Conservation (phyloP, 176 grass and related monocot species). For the Aegilops bicornis region DNA sequence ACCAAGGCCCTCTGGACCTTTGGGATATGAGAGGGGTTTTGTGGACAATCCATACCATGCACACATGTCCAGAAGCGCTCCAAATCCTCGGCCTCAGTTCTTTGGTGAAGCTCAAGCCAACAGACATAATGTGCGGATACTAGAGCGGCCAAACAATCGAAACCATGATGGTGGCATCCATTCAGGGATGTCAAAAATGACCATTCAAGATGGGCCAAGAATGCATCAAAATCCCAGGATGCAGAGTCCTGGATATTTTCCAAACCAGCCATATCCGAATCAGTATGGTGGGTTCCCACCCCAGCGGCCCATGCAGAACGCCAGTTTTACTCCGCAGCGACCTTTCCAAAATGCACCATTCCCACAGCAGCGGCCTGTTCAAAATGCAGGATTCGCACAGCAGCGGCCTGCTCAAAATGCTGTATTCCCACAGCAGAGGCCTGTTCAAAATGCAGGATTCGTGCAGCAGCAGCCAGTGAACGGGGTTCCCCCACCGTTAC, state of each 20-base stretch:
- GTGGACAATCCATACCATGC: slow-evolving; percentile 27
- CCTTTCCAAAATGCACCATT: background rate
- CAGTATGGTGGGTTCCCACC: slow-evolving; percentile 38
- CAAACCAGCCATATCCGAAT: slow-evolving; percentile 40
- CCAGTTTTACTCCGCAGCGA: slow-evolving; percentile 17
- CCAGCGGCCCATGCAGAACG: slow-evolving; percentile 36
- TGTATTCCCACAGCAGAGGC: background rate
- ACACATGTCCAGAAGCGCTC: slow-evolving; percentile 48
- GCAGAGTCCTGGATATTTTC: slow-evolving; percentile 33
- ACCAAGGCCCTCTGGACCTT: slow-evolving; percentile 60
- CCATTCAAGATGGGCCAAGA: slow-evolving; percentile 54
- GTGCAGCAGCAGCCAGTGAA: slow-evolving; percentile 40
- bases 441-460: slow-evolving; percentile 5
- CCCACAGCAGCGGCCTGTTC: slow-evolving; percentile 21
- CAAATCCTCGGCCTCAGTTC: slow-evolving; percentile 61
- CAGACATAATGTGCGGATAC: slow-evolving; percentile 52
- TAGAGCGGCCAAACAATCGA: slow-evolving; percentile 45
- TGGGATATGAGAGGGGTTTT: slow-evolving; percentile 74
- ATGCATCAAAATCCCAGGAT: slow-evolving; percentile 41
- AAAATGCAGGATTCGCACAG: slow-evolving; percentile 28
- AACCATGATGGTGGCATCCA: slow-evolving; percentile 35
- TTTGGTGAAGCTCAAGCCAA: slow-evolving; percentile 45
- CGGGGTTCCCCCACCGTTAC: slow-evolving; percentile 62
- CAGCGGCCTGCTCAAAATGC: slow-evolving; percentile 34
- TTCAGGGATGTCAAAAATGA: slow-evolving; percentile 60